A percentile compares a stretch with the other conserved stretches of the same genome.
Conservation (phyloP, 2,329 filamentous ascomycete genomes). For the Teratosphaeria pseudoeucalypti region DNA sequence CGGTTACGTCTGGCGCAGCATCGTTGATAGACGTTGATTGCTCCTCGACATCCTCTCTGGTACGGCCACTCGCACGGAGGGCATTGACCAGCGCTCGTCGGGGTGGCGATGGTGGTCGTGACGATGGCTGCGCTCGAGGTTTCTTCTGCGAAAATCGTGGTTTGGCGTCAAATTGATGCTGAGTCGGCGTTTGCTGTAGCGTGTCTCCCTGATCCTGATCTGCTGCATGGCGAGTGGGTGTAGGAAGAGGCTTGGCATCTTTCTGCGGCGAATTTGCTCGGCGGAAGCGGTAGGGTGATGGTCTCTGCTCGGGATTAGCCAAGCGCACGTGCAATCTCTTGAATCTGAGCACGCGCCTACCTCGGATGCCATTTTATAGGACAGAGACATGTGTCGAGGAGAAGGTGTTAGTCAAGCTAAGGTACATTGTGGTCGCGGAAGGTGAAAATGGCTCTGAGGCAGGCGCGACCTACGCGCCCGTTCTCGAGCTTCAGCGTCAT, state of each 20-base stretch:
- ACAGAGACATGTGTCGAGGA: background rate
- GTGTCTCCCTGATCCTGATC: background rate
- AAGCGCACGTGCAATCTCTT: background rate
- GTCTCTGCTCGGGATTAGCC: background rate
- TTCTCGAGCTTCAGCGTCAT: too few species aligned
- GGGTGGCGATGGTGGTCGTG: conserved; percentile 6
- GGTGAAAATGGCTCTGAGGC: too few species aligned
- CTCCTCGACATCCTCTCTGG: conserved; percentile 20
- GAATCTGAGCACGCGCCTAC: background rate
- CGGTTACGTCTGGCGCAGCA: conserved; percentile 9
- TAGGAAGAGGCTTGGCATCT: background rate
- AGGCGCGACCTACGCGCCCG: too few species aligned
- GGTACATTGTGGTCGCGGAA: too few species aligned
- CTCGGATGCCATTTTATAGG: background rate
- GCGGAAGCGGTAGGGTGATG: background rate
- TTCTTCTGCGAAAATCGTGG: conserved; percentile 15
- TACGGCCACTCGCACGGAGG: conserved; percentile 5
- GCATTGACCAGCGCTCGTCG: conserved; percentile 7
- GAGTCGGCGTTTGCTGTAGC: conserved; percentile 1
- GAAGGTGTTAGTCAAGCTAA: background rate
- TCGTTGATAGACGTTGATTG: conserved; percentile 2
- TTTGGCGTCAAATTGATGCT: conserved; percentile 17
- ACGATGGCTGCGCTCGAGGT: background rate
- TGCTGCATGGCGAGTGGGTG: background rate
- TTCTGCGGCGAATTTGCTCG: background rate